Percentiles rank a stretch among this genome's conserved stretches.
phyloP scores from a whole-genome alignment of 2,329 filamentous ascomycete genomes.

The Verticillium dahliae region DNA sequence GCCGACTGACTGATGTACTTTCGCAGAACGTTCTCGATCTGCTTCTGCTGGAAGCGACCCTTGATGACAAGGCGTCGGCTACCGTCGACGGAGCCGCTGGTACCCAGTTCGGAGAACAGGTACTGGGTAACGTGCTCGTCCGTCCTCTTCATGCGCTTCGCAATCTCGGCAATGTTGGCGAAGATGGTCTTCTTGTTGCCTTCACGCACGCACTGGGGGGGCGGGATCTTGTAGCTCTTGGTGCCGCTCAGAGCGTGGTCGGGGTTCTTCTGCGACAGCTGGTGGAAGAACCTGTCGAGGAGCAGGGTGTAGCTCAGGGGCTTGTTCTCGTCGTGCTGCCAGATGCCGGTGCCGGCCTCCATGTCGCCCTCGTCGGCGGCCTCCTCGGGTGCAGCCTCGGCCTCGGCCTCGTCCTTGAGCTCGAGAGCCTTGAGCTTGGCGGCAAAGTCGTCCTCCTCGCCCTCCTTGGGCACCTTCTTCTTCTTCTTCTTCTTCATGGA shows the following conservation, averaged over 20 bases:
- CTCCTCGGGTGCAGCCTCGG: conserved; percentile 44
- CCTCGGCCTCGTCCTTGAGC: conserved; percentile 48
- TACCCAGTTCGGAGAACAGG: conserved; percentile 95
- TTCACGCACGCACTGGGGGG: conserved; percentile 97
- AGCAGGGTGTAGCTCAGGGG: conserved; percentile 80
- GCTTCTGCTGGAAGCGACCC: conserved; percentile 99
- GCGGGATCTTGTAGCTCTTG: conserved; percentile 98
- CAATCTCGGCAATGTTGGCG: conserved; percentile 97
- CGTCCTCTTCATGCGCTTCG: conserved; percentile 98
- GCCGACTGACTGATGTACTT: conserved; percentile 77
- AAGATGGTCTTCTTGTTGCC: conserved; percentile 99
- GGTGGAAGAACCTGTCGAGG: conserved; percentile 86
- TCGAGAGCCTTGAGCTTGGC: conserved; percentile 57
- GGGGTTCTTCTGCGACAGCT: conserved; percentile 92
- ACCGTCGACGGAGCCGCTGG: conserved; percentile 90
- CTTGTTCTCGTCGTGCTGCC: conserved; percentile 72
- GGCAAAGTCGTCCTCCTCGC: conserved; percentile 57
- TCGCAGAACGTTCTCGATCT: conserved; percentile 94
- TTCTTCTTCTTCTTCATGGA: conserved; percentile 85
- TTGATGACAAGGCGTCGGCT: conserved; percentile 93
- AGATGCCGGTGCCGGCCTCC: conserved; percentile 83
- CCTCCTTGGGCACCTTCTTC: conserved; percentile 52
- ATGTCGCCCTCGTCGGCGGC: conserved; percentile 67
- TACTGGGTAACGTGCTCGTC: conserved; percentile 90
- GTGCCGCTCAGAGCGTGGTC: conserved; percentile 83